Evolutionary conservation across 2,329 filamentous ascomycete species (phyloP), one percentile per base, ranked within the genome.

Genomic region (Microcyclosporella mali): DNA sequence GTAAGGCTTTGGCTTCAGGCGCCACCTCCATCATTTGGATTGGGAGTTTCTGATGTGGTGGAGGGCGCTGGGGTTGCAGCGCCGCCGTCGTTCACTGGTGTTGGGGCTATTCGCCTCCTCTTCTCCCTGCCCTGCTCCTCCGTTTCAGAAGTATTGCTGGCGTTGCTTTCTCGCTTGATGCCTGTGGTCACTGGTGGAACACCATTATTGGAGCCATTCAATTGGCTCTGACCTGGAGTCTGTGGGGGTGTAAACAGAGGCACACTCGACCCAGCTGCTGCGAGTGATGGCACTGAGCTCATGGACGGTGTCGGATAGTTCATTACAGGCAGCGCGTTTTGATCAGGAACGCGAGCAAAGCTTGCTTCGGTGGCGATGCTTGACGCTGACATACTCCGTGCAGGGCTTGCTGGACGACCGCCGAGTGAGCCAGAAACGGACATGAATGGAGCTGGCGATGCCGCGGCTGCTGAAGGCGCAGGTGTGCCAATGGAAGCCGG

Each of bases 231-330:
- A 45, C 77, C 69, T 4, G 90, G 90, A 2, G 90, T 97, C 63
- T 94, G 85, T 1, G 90, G 92, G 2, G 92, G 90, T 6, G 90
- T 95, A 29, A 85, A 87, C 56, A 94, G 79, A 0, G 88, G 85
- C 33, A 94, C 69, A 19, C 41, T 46, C 2, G 46, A 46, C 7
- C 58, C 59, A 7, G 59, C 61, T 2, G 66, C 66, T 15, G 67
- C 58, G n/a, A 59, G 51, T 4, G 60, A 59, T 4, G 63, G 62
- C 11, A 64, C 41, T 7, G 56, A 52, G 21, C 56, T 59, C 52
- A 62, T 53, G 21, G 54, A 58, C 3, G 57, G 59, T 2, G 60
- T 65, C 9, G 61, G 59, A 30, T 61, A 55, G 43, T 61, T 63
- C 52, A 61, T 61, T 1, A 59, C 51, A 8, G 62, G 49, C 29